Evolutionary conservation across 2,329 filamentous ascomycete genomes (phyloP).

Genomic region (Cladophialophora carrionii): DNA sequence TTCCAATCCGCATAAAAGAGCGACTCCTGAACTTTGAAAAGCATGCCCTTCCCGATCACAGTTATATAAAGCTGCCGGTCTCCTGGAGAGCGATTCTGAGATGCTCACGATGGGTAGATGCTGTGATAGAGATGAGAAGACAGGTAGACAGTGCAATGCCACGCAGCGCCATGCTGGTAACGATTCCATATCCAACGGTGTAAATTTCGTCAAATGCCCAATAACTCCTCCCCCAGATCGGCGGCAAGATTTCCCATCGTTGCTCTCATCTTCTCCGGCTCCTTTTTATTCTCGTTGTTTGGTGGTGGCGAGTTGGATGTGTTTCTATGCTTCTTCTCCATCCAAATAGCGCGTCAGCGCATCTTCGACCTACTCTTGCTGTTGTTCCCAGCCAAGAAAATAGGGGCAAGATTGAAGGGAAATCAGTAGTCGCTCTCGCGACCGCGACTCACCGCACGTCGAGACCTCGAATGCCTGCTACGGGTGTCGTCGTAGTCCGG

Average conservation of each 20-base stretch:
- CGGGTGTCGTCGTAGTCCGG: not conserved
- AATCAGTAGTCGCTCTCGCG: slow-evolving; percentile 25
- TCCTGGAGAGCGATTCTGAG: not conserved
- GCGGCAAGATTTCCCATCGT: slow-evolving; percentile 22
- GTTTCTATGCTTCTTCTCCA: slow-evolving; percentile 15
- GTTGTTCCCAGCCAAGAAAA: not conserved
- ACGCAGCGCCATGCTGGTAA: not conserved
- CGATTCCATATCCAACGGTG: not conserved
- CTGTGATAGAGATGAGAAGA: not conserved
- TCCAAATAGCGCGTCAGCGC: slow-evolving; percentile 14
- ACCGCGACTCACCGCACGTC: slow-evolving; percentile 30
- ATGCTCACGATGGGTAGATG: not conserved
- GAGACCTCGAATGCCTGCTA: slow-evolving; percentile 20
- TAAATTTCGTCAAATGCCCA: slow-evolving; percentile 13
- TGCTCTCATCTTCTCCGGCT: slow-evolving; percentile 19
- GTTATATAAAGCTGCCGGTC: not conserved
- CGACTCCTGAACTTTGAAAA: not conserved
- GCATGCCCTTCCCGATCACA: not conserved
- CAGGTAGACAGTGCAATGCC: not conserved
- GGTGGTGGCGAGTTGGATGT: slow-evolving; percentile 7
- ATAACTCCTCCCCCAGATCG: slow-evolving; percentile 13
- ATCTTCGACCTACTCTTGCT: not conserved
- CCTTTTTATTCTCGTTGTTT: slow-evolving; percentile 13
- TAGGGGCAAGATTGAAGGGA: not conserved
- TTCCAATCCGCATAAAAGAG: not conserved